Conservation (phyloP, 1,284 basidiomycete species). For the Apiotrichum sp. region DNA sequence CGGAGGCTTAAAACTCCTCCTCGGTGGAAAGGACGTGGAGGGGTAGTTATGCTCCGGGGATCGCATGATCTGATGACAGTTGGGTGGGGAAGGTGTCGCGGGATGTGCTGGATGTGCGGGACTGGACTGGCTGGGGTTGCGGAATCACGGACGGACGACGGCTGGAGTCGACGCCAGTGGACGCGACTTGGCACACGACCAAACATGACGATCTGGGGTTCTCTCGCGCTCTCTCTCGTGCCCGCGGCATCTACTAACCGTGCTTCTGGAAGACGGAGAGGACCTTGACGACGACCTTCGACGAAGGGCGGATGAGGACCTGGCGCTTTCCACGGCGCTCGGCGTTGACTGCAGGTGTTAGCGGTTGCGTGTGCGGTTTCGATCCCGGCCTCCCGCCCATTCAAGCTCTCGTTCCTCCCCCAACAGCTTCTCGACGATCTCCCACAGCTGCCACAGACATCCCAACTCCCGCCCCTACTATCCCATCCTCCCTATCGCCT, state of each 20-base stretch:
- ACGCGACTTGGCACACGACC: background rate
- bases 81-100: conserved; percentile 45
- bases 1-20: conserved; percentile 50
- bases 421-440: too few species aligned
- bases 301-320: conserved; percentile 89
- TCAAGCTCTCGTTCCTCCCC: too few species aligned
- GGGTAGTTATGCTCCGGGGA: conserved; percentile 49
- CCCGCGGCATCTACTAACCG: conserved; percentile 56
- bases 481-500: too few species aligned
- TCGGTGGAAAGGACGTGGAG: conserved; percentile 40
- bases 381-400: too few species aligned
- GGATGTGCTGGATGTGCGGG: background rate
- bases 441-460: too few species aligned
- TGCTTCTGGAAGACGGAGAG: conserved; percentile 95
- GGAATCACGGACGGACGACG: too few species aligned
- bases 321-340: conserved; percentile 97
- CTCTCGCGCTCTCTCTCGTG: background rate
- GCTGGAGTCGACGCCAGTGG: background rate
- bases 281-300: conserved; percentile 95
- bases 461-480: too few species aligned
- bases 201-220: too few species aligned
- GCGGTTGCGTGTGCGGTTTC: too few species aligned
- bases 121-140: background rate
- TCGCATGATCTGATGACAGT: conserved; percentile 50
- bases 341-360: conserved; percentile 63